A percentile compares a stretch with the other conserved stretches of the same genome.
phyloP scores from a whole-genome alignment of 768 basidiomycete species.

The Russula ochroleuca region DNA sequence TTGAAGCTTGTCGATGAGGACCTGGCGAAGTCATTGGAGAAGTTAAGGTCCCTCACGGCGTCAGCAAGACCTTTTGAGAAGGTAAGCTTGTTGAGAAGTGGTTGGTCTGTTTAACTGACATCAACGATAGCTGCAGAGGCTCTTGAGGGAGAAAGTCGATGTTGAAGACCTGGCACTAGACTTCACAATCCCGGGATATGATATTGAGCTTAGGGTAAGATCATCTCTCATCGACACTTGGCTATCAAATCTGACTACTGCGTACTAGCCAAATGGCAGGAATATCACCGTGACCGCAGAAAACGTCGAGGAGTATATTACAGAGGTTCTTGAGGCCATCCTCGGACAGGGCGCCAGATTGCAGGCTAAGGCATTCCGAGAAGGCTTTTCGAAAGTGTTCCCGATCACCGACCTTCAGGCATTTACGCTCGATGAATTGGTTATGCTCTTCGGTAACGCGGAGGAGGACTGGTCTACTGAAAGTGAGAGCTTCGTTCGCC shows the following conservation, averaged over 20 bases:
- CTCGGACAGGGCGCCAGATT: slow-evolving; percentile 72
- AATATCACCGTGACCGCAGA: slow-evolving; percentile 77
- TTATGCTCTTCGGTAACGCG: slow-evolving; percentile 90
- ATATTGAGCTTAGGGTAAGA: slow-evolving; percentile 78
- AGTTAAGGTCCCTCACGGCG: slow-evolving; percentile 66
- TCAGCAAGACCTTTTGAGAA: slow-evolving; percentile 38
- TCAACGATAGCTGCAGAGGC: slow-evolving; percentile 27
- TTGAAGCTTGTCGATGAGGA: slow-evolving; percentile 74
- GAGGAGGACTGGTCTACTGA: slow-evolving; percentile 97
- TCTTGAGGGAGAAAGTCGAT: slow-evolving; percentile 55
- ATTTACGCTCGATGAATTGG: slow-evolving; percentile 93
- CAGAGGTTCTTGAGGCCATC: slow-evolving; percentile 82
- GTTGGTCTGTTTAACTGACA: background rate
- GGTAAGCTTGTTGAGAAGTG: slow-evolving; percentile 28
- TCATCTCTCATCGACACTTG: background rate
- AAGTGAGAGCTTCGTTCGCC: slow-evolving; percentile 49
- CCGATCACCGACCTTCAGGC: slow-evolving; percentile 85
- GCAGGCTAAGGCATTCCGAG: slow-evolving; percentile 88
- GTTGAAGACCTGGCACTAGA: slow-evolving; percentile 90
- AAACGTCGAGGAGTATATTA: slow-evolving; percentile 87
- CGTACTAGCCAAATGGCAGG: slow-evolving; percentile 64
- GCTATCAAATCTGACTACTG: slow-evolving; percentile 8
- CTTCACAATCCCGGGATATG: slow-evolving; percentile 95
- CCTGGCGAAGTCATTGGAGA: slow-evolving; percentile 79
- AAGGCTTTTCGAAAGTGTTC: slow-evolving; percentile 96